Conservation (phyloP, 306 rosid species). For the Lablab purpureus region DNA sequence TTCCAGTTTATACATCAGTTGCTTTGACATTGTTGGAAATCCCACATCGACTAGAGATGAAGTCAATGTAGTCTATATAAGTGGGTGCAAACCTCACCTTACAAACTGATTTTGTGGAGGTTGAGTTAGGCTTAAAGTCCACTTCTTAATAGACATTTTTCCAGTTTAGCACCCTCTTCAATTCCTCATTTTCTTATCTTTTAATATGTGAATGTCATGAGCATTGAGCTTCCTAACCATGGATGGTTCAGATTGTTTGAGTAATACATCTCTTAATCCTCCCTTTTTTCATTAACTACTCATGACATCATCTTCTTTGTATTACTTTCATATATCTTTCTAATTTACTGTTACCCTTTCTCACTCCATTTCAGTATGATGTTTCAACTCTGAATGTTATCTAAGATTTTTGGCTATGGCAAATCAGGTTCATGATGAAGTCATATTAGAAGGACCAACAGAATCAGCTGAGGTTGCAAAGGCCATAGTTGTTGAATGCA, state of each 20-base stretch:
- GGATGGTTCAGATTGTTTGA: conserved; percentile 30
- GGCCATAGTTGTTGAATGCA: conserved; percentile 88
- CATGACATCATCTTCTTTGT: neutral
- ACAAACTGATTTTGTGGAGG: too few species aligned
- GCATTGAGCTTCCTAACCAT: conserved; percentile 3
- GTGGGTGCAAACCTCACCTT: too few species aligned
- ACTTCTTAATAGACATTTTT: too few species aligned
- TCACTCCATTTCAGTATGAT: neutral
- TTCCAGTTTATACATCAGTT: neutral
- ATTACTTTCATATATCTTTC: neutral
- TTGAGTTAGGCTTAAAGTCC: too few species aligned
- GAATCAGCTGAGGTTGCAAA: conserved; percentile 86
- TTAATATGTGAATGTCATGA: neutral
- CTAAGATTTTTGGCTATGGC: conserved; percentile 29
- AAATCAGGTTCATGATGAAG: conserved; percentile 93
- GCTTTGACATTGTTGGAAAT: too few species aligned
- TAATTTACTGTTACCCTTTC: neutral
- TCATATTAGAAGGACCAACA: conserved; percentile 93
- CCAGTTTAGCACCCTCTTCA: neutral
- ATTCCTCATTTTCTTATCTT: neutral
- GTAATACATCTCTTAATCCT: neutral
- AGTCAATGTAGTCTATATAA: too few species aligned
- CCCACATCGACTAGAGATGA: too few species aligned
- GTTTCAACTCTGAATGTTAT: neutral
- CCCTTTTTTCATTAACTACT: neutral